Evolutionary conservation across 345 rosid genomes (phyloP), one percentile per base, ranked within the genome.

Genomic region (Hevea brasiliensis): DNA sequence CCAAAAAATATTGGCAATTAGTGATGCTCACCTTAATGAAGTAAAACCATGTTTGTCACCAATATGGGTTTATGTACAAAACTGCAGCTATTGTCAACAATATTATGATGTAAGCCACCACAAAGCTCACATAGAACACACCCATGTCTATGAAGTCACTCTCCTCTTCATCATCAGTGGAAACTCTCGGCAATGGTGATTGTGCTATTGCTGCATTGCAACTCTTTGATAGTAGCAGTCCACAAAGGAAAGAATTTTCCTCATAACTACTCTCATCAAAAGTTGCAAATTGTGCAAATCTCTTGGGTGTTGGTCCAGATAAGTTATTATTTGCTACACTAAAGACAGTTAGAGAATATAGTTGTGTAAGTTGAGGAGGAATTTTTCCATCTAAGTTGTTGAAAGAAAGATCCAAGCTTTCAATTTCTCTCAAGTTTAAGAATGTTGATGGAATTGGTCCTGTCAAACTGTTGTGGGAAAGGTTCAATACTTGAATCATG

Each of bases 251-350:
- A 54, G 61, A 61, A 61, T 81, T 81, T 8, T 78, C 76, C 50
- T 11, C 20, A 40, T 77, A 81, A 0, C 74, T 77, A 10, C 75
- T n/a, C n/a, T n/a, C n/a, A n/a, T n/a, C n/a, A n/a, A n/a, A n/a
- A n/a, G n/a, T n/a, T n/a, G n/a, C n/a, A 24, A 80, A 80, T 29
- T 73, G 83, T 0, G 20, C 24, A 18, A 24, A 35, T 15, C 23
- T 60, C 1, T 54, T 13, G 0, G 54, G 78, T 23, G 35, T 66
- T 24, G 1, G 65, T 2, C 84, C 79, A 1, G 80, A 73, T 0
- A 83, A 15, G 57, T 75, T 83, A 7, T 85, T 85, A 76, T 81
- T 53, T 0, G 87, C 80, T 0, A 77, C 87, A 24, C 69, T 81
- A 50, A 81, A 81, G 15, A 67, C n/a, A 18, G 9, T 70, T 29